Evolutionary conservation across 2,329 filamentous ascomycete genomes (phyloP).

Genomic region (Xylariomycetidae sp.): DNA sequence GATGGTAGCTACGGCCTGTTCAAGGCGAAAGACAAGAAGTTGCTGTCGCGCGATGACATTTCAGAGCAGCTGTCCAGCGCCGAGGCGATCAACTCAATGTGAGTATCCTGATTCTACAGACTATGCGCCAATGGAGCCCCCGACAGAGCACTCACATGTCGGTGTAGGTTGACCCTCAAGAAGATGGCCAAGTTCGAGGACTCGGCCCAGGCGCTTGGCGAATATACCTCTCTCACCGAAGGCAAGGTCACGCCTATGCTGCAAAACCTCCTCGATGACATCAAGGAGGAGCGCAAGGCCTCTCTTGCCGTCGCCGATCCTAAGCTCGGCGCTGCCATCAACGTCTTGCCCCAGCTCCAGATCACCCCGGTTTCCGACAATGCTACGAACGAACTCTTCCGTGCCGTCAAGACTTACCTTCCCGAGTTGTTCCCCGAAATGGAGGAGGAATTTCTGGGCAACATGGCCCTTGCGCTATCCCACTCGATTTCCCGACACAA

Average conservation of each 20-base stretch:
- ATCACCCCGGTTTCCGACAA: constrained; percentile 79
- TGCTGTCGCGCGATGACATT: constrained; percentile 81
- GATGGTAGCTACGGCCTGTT: constrained; percentile 82
- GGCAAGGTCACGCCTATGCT: constrained; percentile 92
- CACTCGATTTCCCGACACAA: constrained; percentile 96
- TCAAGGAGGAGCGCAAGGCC: constrained; percentile 97
- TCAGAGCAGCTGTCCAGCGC: constrained; percentile 68
- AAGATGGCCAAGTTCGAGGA: constrained; percentile 97
- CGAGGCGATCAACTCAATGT: constrained; percentile 83
- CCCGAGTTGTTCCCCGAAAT: constrained; percentile 87
- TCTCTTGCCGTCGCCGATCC: constrained; percentile 90
- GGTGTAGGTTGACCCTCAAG: constrained; percentile 78
- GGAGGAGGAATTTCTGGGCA: constrained; percentile 76
- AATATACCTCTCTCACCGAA: constrained; percentile 82
- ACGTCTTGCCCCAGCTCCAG: constrained; percentile 81
- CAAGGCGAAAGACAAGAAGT: constrained; percentile 98
- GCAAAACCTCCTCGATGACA: constrained; percentile 71
- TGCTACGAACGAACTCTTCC: constrained; percentile 80
- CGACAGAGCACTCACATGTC: constrained; percentile 2
- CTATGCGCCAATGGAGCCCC: not conserved
- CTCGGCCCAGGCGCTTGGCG: constrained; percentile 81
- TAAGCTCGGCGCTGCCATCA: constrained; percentile 86
- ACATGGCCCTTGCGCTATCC: constrained; percentile 92
- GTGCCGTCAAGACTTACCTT: constrained; percentile 87
- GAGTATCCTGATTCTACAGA: constrained; percentile 34